Conservation (phyloP, 306 rosid species). For the Glycyrrhiza uralensis region DNA sequence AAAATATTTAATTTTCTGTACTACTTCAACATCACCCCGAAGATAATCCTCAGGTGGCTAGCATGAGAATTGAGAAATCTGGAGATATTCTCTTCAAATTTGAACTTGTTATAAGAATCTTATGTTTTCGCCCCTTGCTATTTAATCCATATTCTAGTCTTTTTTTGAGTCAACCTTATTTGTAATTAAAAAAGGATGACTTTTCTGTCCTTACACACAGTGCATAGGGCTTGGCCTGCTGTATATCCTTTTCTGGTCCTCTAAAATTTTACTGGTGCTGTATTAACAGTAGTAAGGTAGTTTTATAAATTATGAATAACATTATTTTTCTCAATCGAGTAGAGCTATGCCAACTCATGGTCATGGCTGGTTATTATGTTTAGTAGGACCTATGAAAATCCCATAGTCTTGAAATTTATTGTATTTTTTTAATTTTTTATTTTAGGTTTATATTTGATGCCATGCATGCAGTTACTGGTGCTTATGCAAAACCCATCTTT, state of each 20-base stretch:
- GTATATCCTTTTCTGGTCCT: not conserved
- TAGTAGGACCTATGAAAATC: not conserved
- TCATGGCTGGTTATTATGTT: constrained; percentile 15
- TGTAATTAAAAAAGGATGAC: not conserved
- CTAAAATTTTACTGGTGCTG: not conserved
- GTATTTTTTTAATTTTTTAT: not conserved
- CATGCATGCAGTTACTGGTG: constrained; percentile 99
- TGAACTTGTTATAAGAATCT: not conserved
- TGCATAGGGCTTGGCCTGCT: not conserved
- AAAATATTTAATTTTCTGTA: not conserved
- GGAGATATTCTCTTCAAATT: not conserved
- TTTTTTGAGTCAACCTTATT: not conserved
- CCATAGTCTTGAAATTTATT: constrained; percentile 18
- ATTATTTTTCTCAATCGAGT: not conserved
- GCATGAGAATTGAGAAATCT: not conserved
- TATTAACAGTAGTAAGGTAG: not conserved
- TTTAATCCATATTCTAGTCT: not conserved
- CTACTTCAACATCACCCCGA: not conserved
- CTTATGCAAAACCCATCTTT: constrained; percentile 91
- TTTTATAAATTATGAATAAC: not conserved
- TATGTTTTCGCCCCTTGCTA: not conserved
- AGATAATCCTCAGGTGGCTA: not conserved
- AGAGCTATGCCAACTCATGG: not conserved
- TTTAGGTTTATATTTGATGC: constrained; percentile 84
- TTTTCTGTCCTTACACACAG: not conserved